Percentiles rank a stretch among this genome's conserved stretches.
phyloP scores from a whole-genome alignment of 1,284 basidiomycete species.

The Puccinia polysora region DNA sequence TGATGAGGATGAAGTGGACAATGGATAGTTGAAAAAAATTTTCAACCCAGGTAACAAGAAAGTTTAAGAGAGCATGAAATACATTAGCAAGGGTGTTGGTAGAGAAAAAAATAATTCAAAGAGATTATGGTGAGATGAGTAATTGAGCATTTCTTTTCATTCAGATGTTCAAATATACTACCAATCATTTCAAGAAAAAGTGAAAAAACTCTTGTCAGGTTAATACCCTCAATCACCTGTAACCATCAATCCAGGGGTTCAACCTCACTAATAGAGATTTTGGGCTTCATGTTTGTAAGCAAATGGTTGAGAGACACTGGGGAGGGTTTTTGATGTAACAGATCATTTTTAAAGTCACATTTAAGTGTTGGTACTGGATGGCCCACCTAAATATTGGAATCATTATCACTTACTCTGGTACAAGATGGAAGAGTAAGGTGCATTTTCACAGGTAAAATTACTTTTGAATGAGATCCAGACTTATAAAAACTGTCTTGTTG shows the following conservation, averaged over 20 bases:
- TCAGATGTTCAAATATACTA: constrained; percentile 1
- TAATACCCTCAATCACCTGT: neutral
- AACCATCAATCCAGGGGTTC: constrained; percentile 1
- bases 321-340: constrained; percentile 10
- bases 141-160: neutral
- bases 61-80: no score
- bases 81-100: neutral
- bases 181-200: neutral
- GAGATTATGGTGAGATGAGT: no score
- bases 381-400: neutral
- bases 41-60: no score
- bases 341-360: neutral
- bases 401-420: neutral
- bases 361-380: constrained; percentile 37
- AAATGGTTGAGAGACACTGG: constrained; percentile 1
- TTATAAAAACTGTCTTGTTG: neutral
- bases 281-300: neutral
- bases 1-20: no score
- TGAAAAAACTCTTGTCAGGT: neutral
- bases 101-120: no score
- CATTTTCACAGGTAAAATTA: neutral
- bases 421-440: neutral
- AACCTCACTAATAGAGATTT: neutral
- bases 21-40: no score
- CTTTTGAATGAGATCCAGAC: neutral